Conservation (phyloP, 768 basidiomycete species). For the Lentinula guzmanii region DNA sequence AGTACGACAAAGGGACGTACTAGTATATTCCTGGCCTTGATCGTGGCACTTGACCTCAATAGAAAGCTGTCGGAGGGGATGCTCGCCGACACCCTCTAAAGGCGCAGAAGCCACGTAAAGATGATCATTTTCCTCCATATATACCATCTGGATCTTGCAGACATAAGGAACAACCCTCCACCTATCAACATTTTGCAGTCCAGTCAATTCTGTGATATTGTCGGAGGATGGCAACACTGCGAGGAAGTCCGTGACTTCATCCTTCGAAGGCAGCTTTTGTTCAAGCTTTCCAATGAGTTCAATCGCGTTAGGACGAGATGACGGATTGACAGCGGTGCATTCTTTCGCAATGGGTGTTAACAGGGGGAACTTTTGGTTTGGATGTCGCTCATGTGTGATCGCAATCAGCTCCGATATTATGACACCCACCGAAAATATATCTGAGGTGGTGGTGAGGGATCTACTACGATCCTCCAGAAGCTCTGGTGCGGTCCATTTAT, state of each 20-base stretch:
- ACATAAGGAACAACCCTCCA: background rate
- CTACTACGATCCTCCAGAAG: background rate
- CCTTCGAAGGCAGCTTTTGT: background rate
- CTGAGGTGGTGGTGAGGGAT: background rate
- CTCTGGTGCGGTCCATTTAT: background rate
- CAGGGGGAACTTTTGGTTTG: background rate
- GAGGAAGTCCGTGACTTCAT: background rate
- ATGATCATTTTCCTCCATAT: background rate
- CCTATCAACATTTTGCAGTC: background rate
- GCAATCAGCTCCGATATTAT: background rate
- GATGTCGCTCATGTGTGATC: background rate
- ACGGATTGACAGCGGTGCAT: background rate
- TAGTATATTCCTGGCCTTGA: background rate
- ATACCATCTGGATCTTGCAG: background rate
- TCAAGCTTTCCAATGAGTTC: background rate
- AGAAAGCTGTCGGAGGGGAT: background rate
- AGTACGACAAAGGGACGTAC: background rate
- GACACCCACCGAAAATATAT: background rate
- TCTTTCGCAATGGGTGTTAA: background rate
- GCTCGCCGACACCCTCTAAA: background rate
- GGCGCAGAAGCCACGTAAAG: background rate
- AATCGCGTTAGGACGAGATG: background rate
- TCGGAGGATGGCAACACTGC: background rate
- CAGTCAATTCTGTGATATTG: background rate
- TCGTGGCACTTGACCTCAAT: constrained; percentile 6